Percentiles rank a stretch among this genome's conserved stretches.
Evolutionary conservation across 805 yeast species (phyloP).

Genomic region (Clavispora carvajalis): DNA sequence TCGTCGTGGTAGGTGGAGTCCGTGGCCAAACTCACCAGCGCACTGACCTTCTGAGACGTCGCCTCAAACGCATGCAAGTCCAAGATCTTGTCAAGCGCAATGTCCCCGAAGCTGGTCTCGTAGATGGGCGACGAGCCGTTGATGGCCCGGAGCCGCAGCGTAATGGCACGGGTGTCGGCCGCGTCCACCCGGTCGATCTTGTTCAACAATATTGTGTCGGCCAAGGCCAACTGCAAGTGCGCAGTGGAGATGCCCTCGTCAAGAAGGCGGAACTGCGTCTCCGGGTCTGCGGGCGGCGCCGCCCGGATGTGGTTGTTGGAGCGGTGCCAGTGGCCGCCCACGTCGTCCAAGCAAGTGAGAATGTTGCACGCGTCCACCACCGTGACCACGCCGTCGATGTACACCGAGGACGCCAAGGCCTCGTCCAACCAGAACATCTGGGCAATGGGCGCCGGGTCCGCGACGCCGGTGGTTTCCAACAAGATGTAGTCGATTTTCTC

Average conservation of each 20-base stretch:
- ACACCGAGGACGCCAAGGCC: constrained; percentile 75
- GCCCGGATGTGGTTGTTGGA: constrained; percentile 23
- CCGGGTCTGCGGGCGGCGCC: constrained; percentile 21
- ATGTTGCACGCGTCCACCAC: constrained; percentile 78
- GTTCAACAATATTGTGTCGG: constrained; percentile 77
- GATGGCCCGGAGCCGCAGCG: constrained; percentile 43
- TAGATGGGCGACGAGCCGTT: constrained; percentile 66
- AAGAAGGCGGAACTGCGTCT: constrained; percentile 28
- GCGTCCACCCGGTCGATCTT: constrained; percentile 55
- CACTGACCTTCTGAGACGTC: constrained; percentile 15
- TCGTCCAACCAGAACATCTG: constrained; percentile 97
- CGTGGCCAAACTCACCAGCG: constrained; percentile 11
- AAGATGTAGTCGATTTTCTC: constrained; percentile 83
- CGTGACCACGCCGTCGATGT: constrained; percentile 86
- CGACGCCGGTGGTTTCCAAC: constrained; percentile 91
- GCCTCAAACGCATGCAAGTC: constrained; percentile 75
- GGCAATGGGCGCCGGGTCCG: constrained; percentile 97
- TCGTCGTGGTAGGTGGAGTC: constrained; percentile 31
- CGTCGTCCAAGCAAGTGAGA: constrained; percentile 58
- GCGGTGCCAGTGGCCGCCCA: constrained; percentile 67
- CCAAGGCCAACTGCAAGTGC: constrained; percentile 82
- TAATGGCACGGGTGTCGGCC: constrained; percentile 24
- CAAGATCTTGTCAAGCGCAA: constrained; percentile 59
- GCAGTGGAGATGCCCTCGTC: constrained; percentile 66
- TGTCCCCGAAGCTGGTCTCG: constrained; percentile 68